phyloP scores from a whole-genome alignment of 139 green algal genomes.

The Auxenochlorella pyrenoidosa region DNA sequence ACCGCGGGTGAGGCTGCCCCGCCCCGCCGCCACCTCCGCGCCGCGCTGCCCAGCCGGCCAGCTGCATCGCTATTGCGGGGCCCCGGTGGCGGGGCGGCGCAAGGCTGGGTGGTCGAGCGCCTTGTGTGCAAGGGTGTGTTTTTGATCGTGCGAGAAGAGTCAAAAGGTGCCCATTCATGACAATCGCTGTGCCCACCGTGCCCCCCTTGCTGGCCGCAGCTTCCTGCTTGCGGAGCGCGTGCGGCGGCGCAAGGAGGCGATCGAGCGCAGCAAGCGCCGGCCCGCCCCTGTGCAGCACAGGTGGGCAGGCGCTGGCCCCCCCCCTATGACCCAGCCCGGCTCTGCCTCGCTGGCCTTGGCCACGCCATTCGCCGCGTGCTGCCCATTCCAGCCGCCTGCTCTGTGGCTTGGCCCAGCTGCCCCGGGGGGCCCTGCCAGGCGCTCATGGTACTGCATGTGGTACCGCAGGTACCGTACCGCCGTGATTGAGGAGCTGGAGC shows the following conservation, averaged over 20 bases:
- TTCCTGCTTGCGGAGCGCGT: background rate
- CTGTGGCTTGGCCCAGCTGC: background rate
- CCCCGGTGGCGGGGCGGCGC: too few relatives aligned
- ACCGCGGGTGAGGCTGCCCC: background rate
- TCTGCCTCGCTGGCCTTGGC: background rate
- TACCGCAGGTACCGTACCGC: constrained; percentile 3
- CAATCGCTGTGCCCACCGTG: too few relatives aligned
- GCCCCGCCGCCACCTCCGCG: too few relatives aligned
- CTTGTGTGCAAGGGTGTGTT: too few relatives aligned
- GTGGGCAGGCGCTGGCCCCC: background rate
- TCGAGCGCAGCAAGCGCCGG: background rate
- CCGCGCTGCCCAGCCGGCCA: too few relatives aligned
- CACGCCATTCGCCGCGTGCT: background rate
- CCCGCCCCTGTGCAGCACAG: background rate
- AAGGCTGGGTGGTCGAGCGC: too few relatives aligned
- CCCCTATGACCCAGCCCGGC: too few relatives aligned
- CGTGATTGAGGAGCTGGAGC: constrained; percentile 24
- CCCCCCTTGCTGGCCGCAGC: background rate
- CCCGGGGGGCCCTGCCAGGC: too few relatives aligned
- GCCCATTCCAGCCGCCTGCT: background rate
- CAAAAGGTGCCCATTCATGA: too few relatives aligned
- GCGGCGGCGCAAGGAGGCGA: background rate
- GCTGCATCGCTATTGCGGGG: too few relatives aligned
- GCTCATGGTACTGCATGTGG: background rate
- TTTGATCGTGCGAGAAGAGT: too few relatives aligned